These are phyloP conservation scores for Asterella californica DNA, from an alignment of 225 moss, liverwort and hornwort genomes.

Conservation along the genomic window DNA sequence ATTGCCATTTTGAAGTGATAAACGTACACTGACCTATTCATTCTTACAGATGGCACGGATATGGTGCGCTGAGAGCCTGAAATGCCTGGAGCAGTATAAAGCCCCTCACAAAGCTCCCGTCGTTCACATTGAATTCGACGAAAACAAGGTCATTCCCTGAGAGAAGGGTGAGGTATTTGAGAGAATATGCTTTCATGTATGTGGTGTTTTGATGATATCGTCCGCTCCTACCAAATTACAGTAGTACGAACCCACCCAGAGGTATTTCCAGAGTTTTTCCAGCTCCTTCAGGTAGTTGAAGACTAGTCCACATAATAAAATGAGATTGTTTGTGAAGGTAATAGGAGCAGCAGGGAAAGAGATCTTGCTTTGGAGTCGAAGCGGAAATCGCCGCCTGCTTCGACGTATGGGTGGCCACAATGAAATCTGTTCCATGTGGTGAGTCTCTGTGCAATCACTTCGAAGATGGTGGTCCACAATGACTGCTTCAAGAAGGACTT, in stretches of 20 bases:
- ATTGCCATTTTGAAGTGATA: background rate
- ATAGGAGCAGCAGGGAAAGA: constrained; percentile 69
- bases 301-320: background rate
- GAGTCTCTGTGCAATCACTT: background rate
- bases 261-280: background rate
- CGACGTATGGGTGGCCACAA: constrained; percentile 69
- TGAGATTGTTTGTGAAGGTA: constrained; percentile 39
- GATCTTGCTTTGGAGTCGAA: constrained; percentile 74
- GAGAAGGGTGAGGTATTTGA: constrained; percentile 16
- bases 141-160: constrained; percentile 57
- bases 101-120: constrained; percentile 55
- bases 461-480: background rate
- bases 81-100: constrained; percentile 68
- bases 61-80: constrained; percentile 63
- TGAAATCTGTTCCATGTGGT: constrained; percentile 63
- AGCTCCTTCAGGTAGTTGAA: background rate
- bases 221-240: background rate
- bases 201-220: background rate
- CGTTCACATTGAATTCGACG: constrained; percentile 76
- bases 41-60: constrained; percentile 55
- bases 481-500: background rate
- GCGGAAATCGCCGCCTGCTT: constrained; percentile 58
- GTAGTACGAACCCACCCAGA: background rate
- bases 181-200: background rate
- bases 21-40: background rate